Conservation (phyloP, 2,329 filamentous ascomycete species). For the Talaromyces sp. region DNA sequence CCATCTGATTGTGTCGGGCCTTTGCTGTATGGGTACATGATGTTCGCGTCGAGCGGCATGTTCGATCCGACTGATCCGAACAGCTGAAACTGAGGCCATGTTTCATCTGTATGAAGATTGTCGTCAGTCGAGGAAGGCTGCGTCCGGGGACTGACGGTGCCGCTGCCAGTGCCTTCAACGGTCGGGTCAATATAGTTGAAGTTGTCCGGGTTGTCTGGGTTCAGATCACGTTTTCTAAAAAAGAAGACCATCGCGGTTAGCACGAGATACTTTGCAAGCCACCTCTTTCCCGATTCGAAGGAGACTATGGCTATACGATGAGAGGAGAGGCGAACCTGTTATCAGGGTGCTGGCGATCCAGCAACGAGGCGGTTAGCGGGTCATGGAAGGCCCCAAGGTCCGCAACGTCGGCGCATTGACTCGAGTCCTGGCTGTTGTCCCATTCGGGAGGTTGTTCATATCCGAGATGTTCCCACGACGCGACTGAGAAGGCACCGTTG, state of each 20-base stretch:
- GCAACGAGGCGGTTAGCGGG: constrained; percentile 29
- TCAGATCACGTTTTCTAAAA: constrained; percentile 36
- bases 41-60: constrained; percentile 36
- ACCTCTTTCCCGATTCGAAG: not conserved
- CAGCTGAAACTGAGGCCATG: constrained; percentile 42
- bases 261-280: not conserved
- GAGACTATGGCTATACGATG: not conserved
- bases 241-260: constrained; percentile 14
- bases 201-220: constrained; percentile 37
- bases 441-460: constrained; percentile 43
- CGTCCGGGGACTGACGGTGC: constrained; percentile 41
- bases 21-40: constrained; percentile 40
- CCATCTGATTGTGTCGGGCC: constrained; percentile 26
- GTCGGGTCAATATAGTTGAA: constrained; percentile 34
- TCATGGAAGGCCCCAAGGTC: constrained; percentile 37
- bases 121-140: constrained; percentile 42
- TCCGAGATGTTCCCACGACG: constrained; percentile 39
- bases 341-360: constrained; percentile 29
- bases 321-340: constrained; percentile 29
- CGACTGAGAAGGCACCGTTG: constrained; percentile 37
- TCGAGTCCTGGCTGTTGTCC: constrained; percentile 45
- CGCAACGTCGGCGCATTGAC: constrained; percentile 38
- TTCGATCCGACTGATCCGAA: constrained; percentile 35
- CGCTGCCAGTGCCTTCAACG: constrained; percentile 35
- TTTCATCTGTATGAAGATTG: constrained; percentile 41